Base-by-base conservation (phyloP, 2,329 filamentous ascomycete genomes). In the Macrophomina pseudophaseolina region DNA sequence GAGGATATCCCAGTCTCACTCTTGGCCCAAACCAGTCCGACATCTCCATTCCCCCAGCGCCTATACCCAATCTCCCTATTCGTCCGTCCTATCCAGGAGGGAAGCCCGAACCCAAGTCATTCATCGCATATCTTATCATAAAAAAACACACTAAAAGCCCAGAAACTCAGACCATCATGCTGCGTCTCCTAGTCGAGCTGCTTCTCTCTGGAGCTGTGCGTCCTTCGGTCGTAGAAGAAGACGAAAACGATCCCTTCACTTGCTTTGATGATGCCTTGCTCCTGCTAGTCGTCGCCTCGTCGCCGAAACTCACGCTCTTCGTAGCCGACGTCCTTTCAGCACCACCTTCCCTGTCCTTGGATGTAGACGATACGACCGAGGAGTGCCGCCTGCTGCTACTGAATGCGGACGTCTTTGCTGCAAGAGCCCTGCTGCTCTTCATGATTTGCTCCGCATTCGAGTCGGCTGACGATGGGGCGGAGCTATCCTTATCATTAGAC, bases 161-260 rank as follows among this genome's bases (percentile, higher is more conserved):
- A 3, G 11, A 28, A 30, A 49, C 18, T 74, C 70, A 80, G 53
- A 81, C 67, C 76, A 81, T 75, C 79, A 80, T 81, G 69, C 79
- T 81, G 71, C 79, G 77, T 68, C 79, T 72, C 56, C 79, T 70
- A 69, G 74, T 76, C n/a, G 79, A 77, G 32, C 76, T 76, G 54
- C 79, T 72, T 18, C 75, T 59, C 53, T 53, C 68, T 35, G 48
- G 65, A 33, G 66, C 65, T 16, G 30, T 3, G 30, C 7, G 66
- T 49, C 14, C 28, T 76, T 73, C 35, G 74, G 52, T 9, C 70
- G 65, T 28, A 73, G 70, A 3, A 73, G 67, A 4, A 8, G 65
- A 44, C 16, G 11, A 9, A 5, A 6, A 23, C 23, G 23, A 23
- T 23, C 23, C 12, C 42, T 44, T 44, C 4, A 14, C 42, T 14